These are phyloP conservation scores for Haplosporangium gracile DNA, from an alignment of 192 early-diverging fungal genomes.

Conservation along the genomic window DNA sequence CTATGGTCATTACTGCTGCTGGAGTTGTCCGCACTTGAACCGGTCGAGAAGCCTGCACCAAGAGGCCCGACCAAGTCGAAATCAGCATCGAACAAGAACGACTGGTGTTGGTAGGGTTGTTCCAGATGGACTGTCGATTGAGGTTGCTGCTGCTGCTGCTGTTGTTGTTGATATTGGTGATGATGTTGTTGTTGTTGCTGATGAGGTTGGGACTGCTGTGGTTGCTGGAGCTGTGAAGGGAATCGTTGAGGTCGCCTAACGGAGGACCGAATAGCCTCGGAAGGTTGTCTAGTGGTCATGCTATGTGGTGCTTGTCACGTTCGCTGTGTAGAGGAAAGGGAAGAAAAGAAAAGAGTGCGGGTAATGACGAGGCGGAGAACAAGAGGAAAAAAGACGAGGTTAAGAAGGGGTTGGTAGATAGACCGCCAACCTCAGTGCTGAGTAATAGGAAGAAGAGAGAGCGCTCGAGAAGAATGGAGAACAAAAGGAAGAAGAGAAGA, in stretches of 20 bases:
- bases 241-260: neutral
- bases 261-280: conserved; percentile 1
- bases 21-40: neutral
- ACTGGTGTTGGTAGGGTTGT: conserved; percentile 1
- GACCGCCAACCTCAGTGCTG: neutral
- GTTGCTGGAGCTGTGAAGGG: conserved; percentile 2
- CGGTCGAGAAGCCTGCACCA: neutral
- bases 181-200: neutral
- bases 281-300: neutral
- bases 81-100: conserved; percentile 21
- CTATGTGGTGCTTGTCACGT: neutral
- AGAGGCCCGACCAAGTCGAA: conserved; percentile 24
- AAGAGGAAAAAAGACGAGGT: neutral
- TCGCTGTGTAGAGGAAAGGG: neutral
- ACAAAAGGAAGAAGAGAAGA: neutral
- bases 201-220: conserved; percentile 19
- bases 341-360: neutral
- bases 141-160: neutral
- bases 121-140: neutral
- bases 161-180: neutral
- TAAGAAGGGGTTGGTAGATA: neutral
- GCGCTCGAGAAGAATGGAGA: neutral
- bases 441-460: neutral
- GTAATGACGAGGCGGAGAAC: neutral
- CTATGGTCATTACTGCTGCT: neutral